phyloP scores from a whole-genome alignment of 106 monocot species.

The Dendrobium chrysotoxum region DNA sequence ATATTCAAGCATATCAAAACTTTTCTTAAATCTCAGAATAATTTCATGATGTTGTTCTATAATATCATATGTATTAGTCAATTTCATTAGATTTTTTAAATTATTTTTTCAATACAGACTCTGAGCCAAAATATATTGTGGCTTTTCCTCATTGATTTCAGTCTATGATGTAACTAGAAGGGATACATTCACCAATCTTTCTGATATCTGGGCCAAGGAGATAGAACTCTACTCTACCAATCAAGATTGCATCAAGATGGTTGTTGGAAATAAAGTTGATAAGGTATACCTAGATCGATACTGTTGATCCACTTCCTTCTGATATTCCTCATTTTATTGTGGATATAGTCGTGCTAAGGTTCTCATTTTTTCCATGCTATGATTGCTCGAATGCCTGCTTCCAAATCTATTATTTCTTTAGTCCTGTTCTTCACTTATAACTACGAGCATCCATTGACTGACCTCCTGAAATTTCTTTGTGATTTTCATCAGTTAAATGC shows the following conservation, averaged over 20 bases:
- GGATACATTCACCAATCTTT: slow-evolving; percentile 71
- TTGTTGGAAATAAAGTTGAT: slow-evolving; percentile 77
- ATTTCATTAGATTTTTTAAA: too few species aligned
- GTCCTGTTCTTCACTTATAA: neutral
- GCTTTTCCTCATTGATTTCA: slow-evolving; percentile 12
- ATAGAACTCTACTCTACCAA: slow-evolving; percentile 37
- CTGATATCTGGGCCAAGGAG: slow-evolving; percentile 66
- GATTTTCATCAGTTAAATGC: slow-evolving; percentile 42
- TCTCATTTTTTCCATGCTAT: too few species aligned
- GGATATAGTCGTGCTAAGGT: too few species aligned
- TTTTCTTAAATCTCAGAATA: too few species aligned
- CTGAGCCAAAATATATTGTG: neutral
- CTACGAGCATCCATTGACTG: neutral
- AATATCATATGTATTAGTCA: too few species aligned
- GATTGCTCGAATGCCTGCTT: neutral
- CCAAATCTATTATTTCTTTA: neutral
- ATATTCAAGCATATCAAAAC: too few species aligned
- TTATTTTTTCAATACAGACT: too few species aligned
- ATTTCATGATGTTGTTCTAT: too few species aligned
- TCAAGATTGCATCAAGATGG: slow-evolving; percentile 53
- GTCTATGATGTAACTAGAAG: slow-evolving; percentile 78
- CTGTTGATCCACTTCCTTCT: neutral
- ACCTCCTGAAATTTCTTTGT: neutral
- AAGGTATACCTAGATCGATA: slow-evolving; percentile 29
- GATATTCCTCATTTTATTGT: too few species aligned